These are phyloP conservation scores for Penicillium taxi DNA, from an alignment of 495 filamentous ascomycete species.

Conservation along the genomic window DNA sequence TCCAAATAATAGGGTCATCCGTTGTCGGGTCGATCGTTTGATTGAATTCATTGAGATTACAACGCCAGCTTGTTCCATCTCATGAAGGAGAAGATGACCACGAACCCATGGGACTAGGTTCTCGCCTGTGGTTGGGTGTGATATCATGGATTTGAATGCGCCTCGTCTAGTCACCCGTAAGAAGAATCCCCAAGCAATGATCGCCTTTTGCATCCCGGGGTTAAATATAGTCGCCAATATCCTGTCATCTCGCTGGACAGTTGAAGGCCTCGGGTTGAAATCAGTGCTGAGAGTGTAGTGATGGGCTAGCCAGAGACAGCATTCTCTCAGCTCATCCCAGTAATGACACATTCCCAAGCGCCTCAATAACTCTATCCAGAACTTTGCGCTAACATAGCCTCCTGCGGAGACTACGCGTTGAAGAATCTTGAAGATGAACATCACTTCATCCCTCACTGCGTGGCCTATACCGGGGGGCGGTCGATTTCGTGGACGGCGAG, in stretches of 20 bases:
- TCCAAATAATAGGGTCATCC: slow-evolving; percentile 46
- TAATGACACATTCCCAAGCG: slow-evolving; percentile 30
- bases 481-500: slow-evolving; percentile 22
- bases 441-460: slow-evolving; percentile 19
- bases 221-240: slow-evolving; percentile 40
- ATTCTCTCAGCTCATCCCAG: slow-evolving; percentile 32
- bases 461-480: slow-evolving; percentile 14
- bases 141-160: slow-evolving; percentile 6
- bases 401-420: slow-evolving; percentile 28
- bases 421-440: slow-evolving; percentile 29
- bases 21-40: slow-evolving; percentile 35
- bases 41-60: slow-evolving; percentile 30
- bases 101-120: slow-evolving; percentile 37
- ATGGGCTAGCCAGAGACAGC: slow-evolving; percentile 36
- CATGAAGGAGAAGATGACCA: slow-evolving; percentile 44
- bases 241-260: slow-evolving; percentile 8
- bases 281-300: slow-evolving; percentile 21
- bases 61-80: slow-evolving; percentile 41
- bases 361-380: slow-evolving; percentile 39
- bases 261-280: not conserved
- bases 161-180: slow-evolving; percentile 21
- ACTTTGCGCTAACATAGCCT: slow-evolving; percentile 19
- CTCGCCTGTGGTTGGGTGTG: slow-evolving; percentile 6
- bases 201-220: slow-evolving; percentile 39
- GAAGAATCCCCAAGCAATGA: slow-evolving; percentile 55